Evolutionary conservation across 257 asterid species (phyloP).

Genomic region (Penstemon newberryi): DNA sequence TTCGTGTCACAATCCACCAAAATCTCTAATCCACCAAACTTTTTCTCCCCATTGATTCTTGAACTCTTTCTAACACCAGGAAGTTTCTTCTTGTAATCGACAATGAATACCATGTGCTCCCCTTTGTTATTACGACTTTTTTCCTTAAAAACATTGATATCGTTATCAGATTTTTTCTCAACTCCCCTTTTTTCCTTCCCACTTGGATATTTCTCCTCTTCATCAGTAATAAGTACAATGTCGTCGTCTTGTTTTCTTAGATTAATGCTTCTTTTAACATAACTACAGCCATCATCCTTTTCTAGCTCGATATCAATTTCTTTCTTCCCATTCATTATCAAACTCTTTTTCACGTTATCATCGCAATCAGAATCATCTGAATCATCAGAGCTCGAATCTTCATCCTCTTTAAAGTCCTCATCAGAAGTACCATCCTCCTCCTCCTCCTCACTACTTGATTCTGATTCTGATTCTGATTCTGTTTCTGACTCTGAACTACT

Average conservation of each 20-base stretch:
- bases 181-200: too few relatives aligned
- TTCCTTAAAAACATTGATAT: too few relatives aligned
- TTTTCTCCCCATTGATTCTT: conserved; percentile 12
- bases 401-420: conserved; percentile 23
- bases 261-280: not conserved
- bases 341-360: conserved; percentile 12
- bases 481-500: conserved; percentile 18
- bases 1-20: not conserved
- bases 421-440: conserved; percentile 23
- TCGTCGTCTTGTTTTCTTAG: not conserved
- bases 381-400: conserved; percentile 23
- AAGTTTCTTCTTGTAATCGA: too few relatives aligned
- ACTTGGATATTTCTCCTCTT: not conserved
- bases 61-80: not conserved
- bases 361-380: conserved; percentile 14
- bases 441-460: conserved; percentile 26
- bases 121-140: too few relatives aligned
- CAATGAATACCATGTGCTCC: too few relatives aligned
- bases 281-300: not conserved
- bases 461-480: conserved; percentile 15
- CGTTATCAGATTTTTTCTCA: too few relatives aligned
- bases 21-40: conserved; percentile 9
- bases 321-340: conserved; percentile 1
- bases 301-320: conserved; percentile 5
- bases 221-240: not conserved